phyloP scores from a whole-genome alignment of 306 rosid genomes.

The Lathyrus sativus region DNA sequence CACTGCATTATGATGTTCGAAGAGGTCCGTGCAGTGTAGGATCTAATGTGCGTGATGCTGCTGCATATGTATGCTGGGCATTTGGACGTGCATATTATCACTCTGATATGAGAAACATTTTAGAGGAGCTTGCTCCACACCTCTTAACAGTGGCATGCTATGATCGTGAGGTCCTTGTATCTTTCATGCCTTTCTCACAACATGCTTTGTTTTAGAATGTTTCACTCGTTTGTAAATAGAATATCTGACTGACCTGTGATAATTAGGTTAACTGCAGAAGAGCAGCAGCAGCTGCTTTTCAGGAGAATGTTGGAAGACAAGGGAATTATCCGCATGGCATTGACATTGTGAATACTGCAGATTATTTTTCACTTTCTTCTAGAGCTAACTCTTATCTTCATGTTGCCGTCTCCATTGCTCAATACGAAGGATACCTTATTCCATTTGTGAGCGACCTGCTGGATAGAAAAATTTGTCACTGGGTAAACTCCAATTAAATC shows the following conservation, averaged over 20 bases:
- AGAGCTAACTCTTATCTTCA: conserved; percentile 73
- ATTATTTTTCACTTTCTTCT: conserved; percentile 92
- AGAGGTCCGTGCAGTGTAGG: conserved; percentile 99
- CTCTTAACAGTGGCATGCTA: conserved; percentile 93
- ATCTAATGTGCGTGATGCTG: conserved; percentile 97
- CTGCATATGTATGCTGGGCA: conserved; percentile 99
- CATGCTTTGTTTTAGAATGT: conserved; percentile 31
- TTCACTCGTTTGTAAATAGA: conserved; percentile 21
- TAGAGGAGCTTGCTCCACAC: conserved; percentile 87
- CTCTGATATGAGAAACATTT: conserved; percentile 70
- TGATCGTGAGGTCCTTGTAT: conserved; percentile 83
- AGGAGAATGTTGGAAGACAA: conserved; percentile 98
- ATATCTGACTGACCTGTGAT: conserved; percentile 43
- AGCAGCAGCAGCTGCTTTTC: conserved; percentile 99
- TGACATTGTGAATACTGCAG: conserved; percentile 91
- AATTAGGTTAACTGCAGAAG: conserved; percentile 97
- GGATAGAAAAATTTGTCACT: conserved; percentile 83
- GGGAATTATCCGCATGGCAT: conserved; percentile 96
- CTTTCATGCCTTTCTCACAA: conserved; percentile 29
- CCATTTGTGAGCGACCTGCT: conserved; percentile 81
- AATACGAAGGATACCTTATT: conserved; percentile 78
- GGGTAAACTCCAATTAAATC: conserved; percentile 65
- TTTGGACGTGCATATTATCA: conserved; percentile 95
- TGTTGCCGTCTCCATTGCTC: conserved; percentile 79
- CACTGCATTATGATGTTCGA: conserved; percentile 92